Percentiles rank a stretch among this genome's conserved stretches.
Conservation (phyloP, 2,329 filamentous ascomycete species). For the Pseudogymnoascus sp. region DNA sequence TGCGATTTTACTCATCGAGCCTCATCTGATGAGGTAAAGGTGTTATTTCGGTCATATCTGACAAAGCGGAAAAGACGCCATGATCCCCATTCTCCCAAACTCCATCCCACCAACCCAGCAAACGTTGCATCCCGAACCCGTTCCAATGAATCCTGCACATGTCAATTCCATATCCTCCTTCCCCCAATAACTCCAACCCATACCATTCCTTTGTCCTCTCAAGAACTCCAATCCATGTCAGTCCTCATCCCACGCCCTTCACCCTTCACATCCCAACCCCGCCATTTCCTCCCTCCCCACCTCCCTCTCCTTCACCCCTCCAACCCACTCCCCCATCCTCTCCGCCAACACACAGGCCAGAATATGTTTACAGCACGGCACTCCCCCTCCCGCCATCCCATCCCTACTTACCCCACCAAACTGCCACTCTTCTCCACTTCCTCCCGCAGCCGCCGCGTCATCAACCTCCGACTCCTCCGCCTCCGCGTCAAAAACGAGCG, state of each 20-base stretch:
- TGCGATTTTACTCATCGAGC: not conserved
- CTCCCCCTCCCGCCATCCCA: conserved; percentile 18
- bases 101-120: not conserved
- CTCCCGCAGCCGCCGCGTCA: conserved; percentile 9
- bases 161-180: not conserved
- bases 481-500: not conserved
- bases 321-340: conserved; percentile 51
- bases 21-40: not conserved
- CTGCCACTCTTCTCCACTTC: conserved; percentile 17
- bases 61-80: not conserved
- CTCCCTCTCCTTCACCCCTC: conserved; percentile 44
- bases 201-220: not conserved
- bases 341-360: conserved; percentile 73
- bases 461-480: conserved; percentile 14
- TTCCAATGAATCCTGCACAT: not conserved
- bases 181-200: not conserved
- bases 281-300: conserved; percentile 61
- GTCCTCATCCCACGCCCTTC: not conserved
- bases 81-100: not conserved
- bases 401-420: conserved; percentile 43
- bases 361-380: conserved; percentile 76
- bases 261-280: conserved; percentile 43
- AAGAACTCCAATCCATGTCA: not conserved
- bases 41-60: not conserved
- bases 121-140: not conserved